These are phyloP conservation scores for Camellia granthamiana DNA, from an alignment of 148 eudicot species.

Conservation along the genomic window DNA sequence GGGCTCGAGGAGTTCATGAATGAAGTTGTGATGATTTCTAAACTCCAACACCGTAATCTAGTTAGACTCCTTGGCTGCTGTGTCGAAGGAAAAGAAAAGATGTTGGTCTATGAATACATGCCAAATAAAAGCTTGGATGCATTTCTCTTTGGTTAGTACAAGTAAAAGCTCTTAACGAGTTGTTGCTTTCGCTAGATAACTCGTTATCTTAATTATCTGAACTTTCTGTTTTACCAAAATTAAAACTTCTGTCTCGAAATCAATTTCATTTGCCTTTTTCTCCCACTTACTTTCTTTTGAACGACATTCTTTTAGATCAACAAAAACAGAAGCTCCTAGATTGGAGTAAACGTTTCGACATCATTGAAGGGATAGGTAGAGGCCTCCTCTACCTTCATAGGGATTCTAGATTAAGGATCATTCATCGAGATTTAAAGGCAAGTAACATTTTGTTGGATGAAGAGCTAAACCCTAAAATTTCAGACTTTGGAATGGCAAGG, in stretches of 20 bases:
- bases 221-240: too few species aligned
- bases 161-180: background rate
- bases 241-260: too few species aligned
- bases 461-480: conserved; percentile 43
- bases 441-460: conserved; percentile 47
- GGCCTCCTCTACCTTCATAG: conserved; percentile 54
- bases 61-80: conserved; percentile 51
- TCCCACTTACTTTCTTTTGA: background rate
- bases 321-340: conserved; percentile 25
- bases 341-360: conserved; percentile 42
- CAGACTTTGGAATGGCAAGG: conserved; percentile 59
- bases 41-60: conserved; percentile 58
- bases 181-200: too few species aligned
- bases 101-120: conserved; percentile 50
- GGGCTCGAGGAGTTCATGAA: conserved; percentile 48
- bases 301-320: conserved; percentile 18
- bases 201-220: too few species aligned
- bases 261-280: too few species aligned
- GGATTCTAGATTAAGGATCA: conserved; percentile 48
- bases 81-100: conserved; percentile 39
- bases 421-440: conserved; percentile 50
- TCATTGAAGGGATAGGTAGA: conserved; percentile 55
- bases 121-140: conserved; percentile 54
- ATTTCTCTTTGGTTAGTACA: conserved; percentile 42
- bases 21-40: conserved; percentile 43